phyloP scores from a whole-genome alignment of 169 alveolate genomes.

The Eimeria acervulina region DNA sequence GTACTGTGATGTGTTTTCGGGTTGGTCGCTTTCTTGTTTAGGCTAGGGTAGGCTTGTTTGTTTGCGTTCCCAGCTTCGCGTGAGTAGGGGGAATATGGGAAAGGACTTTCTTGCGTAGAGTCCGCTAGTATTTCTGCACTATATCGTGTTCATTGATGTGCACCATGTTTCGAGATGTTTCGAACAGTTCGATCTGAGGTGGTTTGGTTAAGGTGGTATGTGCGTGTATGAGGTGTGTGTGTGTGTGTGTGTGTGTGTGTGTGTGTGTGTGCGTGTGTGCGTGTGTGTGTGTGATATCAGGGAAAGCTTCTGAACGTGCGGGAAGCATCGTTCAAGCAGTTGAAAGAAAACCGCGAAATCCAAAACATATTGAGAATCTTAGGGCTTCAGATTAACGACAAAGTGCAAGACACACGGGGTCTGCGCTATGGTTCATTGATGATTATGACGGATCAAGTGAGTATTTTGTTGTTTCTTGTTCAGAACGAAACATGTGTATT shows the following conservation, averaged over 20 bases:
- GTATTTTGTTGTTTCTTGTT: neutral
- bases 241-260: no score
- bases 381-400: conserved; percentile 92
- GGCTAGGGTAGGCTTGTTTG: no score
- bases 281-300: conserved; percentile 83
- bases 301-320: conserved; percentile 99
- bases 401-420: conserved; percentile 92
- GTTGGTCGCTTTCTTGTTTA: no score
- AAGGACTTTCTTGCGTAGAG: neutral
- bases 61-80: no score
- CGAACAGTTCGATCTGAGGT: neutral
- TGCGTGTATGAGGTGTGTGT: no score
- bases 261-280: no score
- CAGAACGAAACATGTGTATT: neutral
- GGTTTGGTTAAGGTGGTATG: no score
- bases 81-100: neutral
- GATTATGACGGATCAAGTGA: conserved; percentile 99
- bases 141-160: neutral
- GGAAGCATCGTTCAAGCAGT: conserved; percentile 97
- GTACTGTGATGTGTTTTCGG: neutral
- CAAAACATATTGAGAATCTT: conserved; percentile 97
- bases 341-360: conserved; percentile 97
- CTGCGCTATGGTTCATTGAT: conserved; percentile 98
- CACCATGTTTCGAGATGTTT: neutral
- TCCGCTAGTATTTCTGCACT: no score